Conservation (phyloP, 169 alveolate genomes). For the Condylostoma magnum region DNA sequence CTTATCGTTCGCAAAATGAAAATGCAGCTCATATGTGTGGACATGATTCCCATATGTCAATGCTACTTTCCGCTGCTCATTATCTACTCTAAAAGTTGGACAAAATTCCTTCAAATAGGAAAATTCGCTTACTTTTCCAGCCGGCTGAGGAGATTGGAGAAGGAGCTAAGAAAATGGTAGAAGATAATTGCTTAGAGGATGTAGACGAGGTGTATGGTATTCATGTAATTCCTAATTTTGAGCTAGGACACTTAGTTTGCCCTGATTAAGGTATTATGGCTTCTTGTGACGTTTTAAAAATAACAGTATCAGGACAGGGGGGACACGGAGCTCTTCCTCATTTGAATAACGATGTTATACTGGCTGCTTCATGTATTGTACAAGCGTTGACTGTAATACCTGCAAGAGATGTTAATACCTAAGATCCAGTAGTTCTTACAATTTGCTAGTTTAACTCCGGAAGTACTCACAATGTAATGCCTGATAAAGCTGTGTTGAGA, state of each 20-base stretch:
- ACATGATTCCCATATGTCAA: constrained; percentile 23
- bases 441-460: background rate
- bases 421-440: background rate
- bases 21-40: constrained; percentile 26
- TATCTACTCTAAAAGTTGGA: background rate
- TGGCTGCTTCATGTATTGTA: background rate
- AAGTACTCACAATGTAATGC: constrained; percentile 11
- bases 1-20: background rate
- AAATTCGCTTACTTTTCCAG: constrained; percentile 23
- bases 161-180: constrained; percentile 17
- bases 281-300: constrained; percentile 15
- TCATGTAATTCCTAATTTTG: background rate
- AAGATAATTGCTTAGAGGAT: background rate
- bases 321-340: constrained; percentile 24
- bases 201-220: constrained; percentile 24
- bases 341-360: constrained; percentile 2
- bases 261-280: background rate
- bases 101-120: background rate
- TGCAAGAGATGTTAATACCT: constrained; percentile 12
- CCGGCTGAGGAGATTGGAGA: constrained; percentile 29
- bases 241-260: background rate
- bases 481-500: background rate
- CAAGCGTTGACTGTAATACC: background rate
- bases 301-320: constrained; percentile 29
- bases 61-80: constrained; percentile 23